Evolutionary conservation across 192 early-diverging fungal genomes (phyloP), one percentile per base, ranked within the genome.

Genomic region (Coemansia sp.): DNA sequence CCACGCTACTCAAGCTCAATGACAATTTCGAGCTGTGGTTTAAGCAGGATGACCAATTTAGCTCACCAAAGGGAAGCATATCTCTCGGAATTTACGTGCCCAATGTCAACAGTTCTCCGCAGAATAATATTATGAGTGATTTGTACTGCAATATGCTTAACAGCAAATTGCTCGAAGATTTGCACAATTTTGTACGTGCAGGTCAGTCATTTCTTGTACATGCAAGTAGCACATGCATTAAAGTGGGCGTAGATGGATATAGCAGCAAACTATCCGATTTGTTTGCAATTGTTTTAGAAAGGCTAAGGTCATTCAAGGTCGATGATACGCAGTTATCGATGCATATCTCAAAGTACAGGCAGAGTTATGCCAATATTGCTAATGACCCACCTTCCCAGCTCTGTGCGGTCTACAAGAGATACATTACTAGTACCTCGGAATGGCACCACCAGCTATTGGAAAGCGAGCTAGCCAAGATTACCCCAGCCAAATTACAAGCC

Each of bases 41-140:
- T 71, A 96, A 96, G 75, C 91, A 92, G 68, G 95, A 97, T 74
- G 90, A 94, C 68, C 92, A 84, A 1, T 98, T 95, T 66, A 90
- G 86, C 87, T 86, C 92, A 9, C 96, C 97, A 31, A 91, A 91
- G 64, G 93, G 91, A n/a, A 76, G 13, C 82, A 75, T 68, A 15
- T 20, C 7, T 9, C 46, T 71, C 12, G 22, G 29, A 1, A 63
- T 71, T 3, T 5, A 51, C 3, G 15, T 63, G 16, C 24, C 46
- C 24, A 49, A 2, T 11, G 41, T 29, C 24, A 29, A 27, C 52
- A 55, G 22, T 10, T 29, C 52, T 27, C 24, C 27, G 20, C 20
- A 13, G 20, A 55, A 55, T 29, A 22, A 9, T 0, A 22, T 55
- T 22, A 55, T 29, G 27, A 29, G 24, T 12, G 20, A 27, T 5